These are phyloP conservation scores for Magnaporthiopsis rhizophila DNA, from an alignment of 2,329 filamentous ascomycete genomes.

Conservation along the genomic window DNA sequence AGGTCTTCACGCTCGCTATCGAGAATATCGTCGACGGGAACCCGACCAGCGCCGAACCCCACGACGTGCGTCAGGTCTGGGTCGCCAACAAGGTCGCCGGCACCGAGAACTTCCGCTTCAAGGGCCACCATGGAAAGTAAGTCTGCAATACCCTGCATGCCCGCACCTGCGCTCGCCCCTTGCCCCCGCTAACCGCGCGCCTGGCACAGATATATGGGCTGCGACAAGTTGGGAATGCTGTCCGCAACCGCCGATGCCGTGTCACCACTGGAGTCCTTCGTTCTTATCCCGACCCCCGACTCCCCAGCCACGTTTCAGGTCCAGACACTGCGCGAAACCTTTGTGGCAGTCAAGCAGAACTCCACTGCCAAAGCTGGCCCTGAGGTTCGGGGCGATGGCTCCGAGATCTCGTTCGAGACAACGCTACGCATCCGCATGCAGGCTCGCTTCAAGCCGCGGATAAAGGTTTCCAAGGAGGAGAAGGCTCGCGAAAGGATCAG, in stretches of 20 bases:
- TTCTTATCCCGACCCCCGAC: slow-evolving; percentile 54
- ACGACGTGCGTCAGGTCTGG: slow-evolving; percentile 95
- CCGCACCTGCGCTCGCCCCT: no score
- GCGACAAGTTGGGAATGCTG: slow-evolving; percentile 74
- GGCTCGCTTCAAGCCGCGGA: slow-evolving; percentile 79
- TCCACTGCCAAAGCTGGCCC: slow-evolving; percentile 33
- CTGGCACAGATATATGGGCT: slow-evolving; percentile 63
- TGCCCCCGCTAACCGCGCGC: not conserved
- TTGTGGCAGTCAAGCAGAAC: slow-evolving; percentile 53
- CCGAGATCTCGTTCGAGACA: slow-evolving; percentile 58
- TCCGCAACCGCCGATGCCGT: slow-evolving; percentile 75
- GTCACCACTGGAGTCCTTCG: slow-evolving; percentile 74
- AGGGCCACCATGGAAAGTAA: slow-evolving; percentile 80
- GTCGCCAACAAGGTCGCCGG: slow-evolving; percentile 77
- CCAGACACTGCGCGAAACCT: slow-evolving; percentile 65
- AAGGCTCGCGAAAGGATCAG: slow-evolving; percentile 81
- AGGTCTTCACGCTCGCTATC: slow-evolving; percentile 71
- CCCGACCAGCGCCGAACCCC: slow-evolving; percentile 79
- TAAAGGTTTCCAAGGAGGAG: slow-evolving; percentile 73
- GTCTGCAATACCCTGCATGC: slow-evolving; percentile 15
- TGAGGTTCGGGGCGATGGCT: slow-evolving; percentile 71
- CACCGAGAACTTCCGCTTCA: slow-evolving; percentile 75
- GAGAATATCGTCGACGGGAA: slow-evolving; percentile 86
- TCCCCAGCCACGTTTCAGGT: slow-evolving; percentile 66
- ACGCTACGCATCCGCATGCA: slow-evolving; percentile 85